phyloP scores from a whole-genome alignment of 441 rosid species.

The Adansonia gregorii region DNA sequence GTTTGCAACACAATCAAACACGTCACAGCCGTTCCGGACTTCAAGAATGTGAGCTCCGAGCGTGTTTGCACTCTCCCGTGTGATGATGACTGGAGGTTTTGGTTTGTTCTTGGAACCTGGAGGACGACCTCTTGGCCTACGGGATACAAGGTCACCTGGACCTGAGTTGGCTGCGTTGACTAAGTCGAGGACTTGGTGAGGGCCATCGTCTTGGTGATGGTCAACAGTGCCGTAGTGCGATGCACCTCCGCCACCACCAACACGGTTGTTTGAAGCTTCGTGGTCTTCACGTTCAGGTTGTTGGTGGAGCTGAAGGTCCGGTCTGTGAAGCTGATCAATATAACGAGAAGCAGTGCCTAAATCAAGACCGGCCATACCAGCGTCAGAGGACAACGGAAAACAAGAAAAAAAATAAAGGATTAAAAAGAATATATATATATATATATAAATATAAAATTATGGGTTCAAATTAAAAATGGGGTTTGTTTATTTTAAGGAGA shows the following conservation, averaged over 20 bases:
- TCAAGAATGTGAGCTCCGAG: slow-evolving; percentile 94
- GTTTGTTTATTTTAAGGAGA: too few relatives aligned
- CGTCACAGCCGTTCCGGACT: slow-evolving; percentile 87
- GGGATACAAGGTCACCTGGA: slow-evolving; percentile 51
- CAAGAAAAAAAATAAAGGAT: slow-evolving; percentile 27
- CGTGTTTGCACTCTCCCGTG: slow-evolving; percentile 89
- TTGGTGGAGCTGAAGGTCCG: slow-evolving; percentile 63
- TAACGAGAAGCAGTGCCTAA: slow-evolving; percentile 78
- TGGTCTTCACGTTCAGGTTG: slow-evolving; percentile 47
- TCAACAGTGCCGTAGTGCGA: slow-evolving; percentile 37
- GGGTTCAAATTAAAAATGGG: too few relatives aligned
- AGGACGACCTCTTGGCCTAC: slow-evolving; percentile 94
- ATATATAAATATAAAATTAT: too few relatives aligned
- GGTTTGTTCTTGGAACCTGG: slow-evolving; percentile 89
- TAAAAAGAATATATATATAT: slow-evolving; percentile 17
- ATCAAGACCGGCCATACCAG: slow-evolving; percentile 70
- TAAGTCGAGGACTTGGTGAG: slow-evolving; percentile 51
- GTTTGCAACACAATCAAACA: slow-evolving; percentile 77
- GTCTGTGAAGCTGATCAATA: slow-evolving; percentile 63
- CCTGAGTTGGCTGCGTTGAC: slow-evolving; percentile 37
- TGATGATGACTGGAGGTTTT: slow-evolving; percentile 86
- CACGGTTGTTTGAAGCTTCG: slow-evolving; percentile 37
- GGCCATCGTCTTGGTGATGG: slow-evolving; percentile 40
- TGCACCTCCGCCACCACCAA: slow-evolving; percentile 13
- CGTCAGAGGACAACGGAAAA: slow-evolving; percentile 47